Base-by-base conservation (phyloP, 1,284 basidiomycete genomes). In the Marasmius oreades region DNA sequence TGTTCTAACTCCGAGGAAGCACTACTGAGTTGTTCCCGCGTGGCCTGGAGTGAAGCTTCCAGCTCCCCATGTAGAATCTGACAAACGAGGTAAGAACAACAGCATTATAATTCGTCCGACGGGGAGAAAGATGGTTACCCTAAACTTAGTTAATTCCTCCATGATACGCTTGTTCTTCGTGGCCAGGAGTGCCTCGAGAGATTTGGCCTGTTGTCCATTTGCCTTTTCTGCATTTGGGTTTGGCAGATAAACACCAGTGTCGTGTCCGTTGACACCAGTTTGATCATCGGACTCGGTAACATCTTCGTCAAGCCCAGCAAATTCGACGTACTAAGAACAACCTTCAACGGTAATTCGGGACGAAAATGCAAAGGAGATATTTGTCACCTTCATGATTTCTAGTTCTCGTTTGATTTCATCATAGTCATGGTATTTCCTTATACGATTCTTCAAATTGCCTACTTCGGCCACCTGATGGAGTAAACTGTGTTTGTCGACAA, bases 361-460 rank as follows among this genome's bases (percentile, higher is more conserved):
- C 22, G 14, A 24, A 26, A 3, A 10, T 47, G 42, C 16, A 37
- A 23, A 47, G 51, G 2, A 63, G 77, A 23, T 31, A 5, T 31
- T 31, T 31, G 10, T 31, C 53, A 92, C 94, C 85, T 98, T 97
- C 92, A 98, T 92, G 63, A 97, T 96, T 66, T 95, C 94, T 22
- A 97, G 80, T 69, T 97, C 95, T 43, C 95, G 86, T 76, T 97
- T 97, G 68, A 97, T 86, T 73, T 97, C 95, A 65, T 98, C 95
- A 65, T 97, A 98, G 69, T 97, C 93, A 3, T 72, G 72, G 63
- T 88, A 92, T 62, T 85, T 84, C 66, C 84, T 85, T 43, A 96
- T 73, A 62, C 84, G 86, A 42, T 74, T 70, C 64, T 82, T 85
- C 1, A 95, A 74, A 56, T 78, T 78, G 14, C 87, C 84, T 8